Percentiles rank a stretch among this genome's conserved stretches.
Conservation (phyloP, 2,329 filamentous ascomycete species). For the Cladosporium oxysporum region DNA sequence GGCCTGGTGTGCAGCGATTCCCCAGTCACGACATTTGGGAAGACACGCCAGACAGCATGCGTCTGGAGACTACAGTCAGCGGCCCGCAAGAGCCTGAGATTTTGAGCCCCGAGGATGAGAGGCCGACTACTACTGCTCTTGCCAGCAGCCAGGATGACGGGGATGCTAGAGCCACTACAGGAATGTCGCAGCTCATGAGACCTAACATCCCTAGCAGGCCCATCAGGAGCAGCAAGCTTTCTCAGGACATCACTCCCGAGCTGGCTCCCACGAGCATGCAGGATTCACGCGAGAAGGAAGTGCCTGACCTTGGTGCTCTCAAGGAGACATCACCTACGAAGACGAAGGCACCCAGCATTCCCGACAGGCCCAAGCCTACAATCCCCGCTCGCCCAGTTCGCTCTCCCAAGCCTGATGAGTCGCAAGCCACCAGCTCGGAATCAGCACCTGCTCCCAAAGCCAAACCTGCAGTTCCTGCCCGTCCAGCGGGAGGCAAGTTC, state of each 20-base stretch:
- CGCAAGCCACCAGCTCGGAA: constrained; percentile 11
- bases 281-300: constrained; percentile 24
- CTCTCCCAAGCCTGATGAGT: constrained; percentile 38
- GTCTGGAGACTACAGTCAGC: constrained; percentile 73
- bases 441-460: constrained; percentile 56
- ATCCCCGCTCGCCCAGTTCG: constrained; percentile 63
- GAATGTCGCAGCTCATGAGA: constrained; percentile 29
- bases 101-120: constrained; percentile 32
- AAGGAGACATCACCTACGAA: constrained; percentile 49
- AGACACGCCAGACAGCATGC: constrained; percentile 80
- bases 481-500: constrained; percentile 81
- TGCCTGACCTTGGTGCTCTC: constrained; percentile 25
- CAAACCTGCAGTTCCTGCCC: constrained; percentile 81
- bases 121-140: constrained; percentile 27
- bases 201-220: constrained; percentile 37
- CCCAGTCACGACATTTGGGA: constrained; percentile 95
- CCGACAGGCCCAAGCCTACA: constrained; percentile 64
- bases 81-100: constrained; percentile 37
- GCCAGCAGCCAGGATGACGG: constrained; percentile 25
- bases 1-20: constrained; percentile 68
- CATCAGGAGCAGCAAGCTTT: constrained; percentile 32
- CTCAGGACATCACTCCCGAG: constrained; percentile 36
- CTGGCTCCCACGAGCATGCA: constrained; percentile 38
- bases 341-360: constrained; percentile 54
- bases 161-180: constrained; percentile 31